Base-by-base conservation (phyloP, 352 stramenopile genomes). In the Phytopythium mirpurense region DNA sequence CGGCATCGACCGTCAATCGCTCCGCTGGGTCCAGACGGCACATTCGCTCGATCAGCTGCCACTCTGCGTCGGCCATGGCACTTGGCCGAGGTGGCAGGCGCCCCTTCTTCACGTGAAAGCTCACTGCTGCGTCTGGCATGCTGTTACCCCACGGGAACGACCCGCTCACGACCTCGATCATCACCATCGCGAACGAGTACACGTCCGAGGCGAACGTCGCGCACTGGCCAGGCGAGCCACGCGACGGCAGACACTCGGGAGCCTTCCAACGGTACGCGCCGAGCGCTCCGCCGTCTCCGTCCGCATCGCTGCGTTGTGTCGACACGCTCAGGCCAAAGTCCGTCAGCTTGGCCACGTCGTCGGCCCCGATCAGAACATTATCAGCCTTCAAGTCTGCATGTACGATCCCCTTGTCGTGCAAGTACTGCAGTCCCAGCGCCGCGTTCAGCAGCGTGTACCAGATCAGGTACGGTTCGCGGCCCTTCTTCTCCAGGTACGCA, bases 341-440 rank as follows among this genome's bases (percentile, higher is more conserved):
- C 1, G 63, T 63, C 19, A 72, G 52, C 31, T 65, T 68, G 26
- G 51, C 60, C 6, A 51, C 65, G 16, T 52, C 60, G 48, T 72
- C 60, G 27, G 56, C 60, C 46, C 47, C 49, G 11, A 72, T 56
- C 34, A 72, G 55, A 40, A 72, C 66, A 38, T 72, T 72, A 56
- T 68, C 57, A 18, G 55, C 32, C 32, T 36, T 36, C 32, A 36
- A 36, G 11, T 36, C 32, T 15, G 7, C 32, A 15, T 36, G 32
- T 2, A 36, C 32, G 11, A 36, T 15, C 2, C 32, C 32, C 7
- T 15, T 36, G 32, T 36, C 32, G 32, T 36, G 32, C 7, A 36
- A 10, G 11, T 36, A 36, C 32, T 36, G 32, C 7, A 36, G 32
- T 36, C 32, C 32, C 11, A 36, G 11, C 7, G 32, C 32, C 11